Evolutionary conservation across 2,329 filamentous ascomycete genomes (phyloP), one percentile per base, ranked within the genome.

Genomic region (Aspergillus phoenicis): DNA sequence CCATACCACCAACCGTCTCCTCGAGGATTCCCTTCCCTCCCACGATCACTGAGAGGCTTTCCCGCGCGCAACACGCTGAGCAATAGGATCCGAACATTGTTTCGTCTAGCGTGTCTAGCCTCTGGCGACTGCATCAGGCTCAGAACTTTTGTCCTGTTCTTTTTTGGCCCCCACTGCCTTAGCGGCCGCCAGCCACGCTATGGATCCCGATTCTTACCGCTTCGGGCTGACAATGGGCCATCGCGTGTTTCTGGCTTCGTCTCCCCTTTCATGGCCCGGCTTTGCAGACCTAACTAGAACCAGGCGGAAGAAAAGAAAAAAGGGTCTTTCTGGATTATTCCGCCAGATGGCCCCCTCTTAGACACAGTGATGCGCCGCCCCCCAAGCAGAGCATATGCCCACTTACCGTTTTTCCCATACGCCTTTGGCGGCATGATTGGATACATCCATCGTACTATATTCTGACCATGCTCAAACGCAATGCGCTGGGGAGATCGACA

Each of bases 111-210:
- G 22, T 49, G 45, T 11, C 45, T 49, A 49, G 41, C 17, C 41
- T 45, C 41, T 45, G 41, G 41, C 41, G 41, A 22, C 5, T 45
- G 41, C 41, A 24, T 45, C 45, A 49, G 22, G 22, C 45, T 30
- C 45, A 30, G 45, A 49, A 49, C 45, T 49, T 49, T 49, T 49
- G 45, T 49, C 24, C 47, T 17, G 47, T 28, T 51, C 36, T 39
- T 26, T 52, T 60, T 63, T 65, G 63, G 63, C 63, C 63, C 63
- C 63, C 63, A 65, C 62, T 36, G 36, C 26, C 20, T 61, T 62
- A 58, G 62, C 22, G 47, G 47, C 61, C 59, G 63, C 57, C 61
- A 63, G 63, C 63, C 63, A 65, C 63, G 30, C 38, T 30, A 55
- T 52, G 60, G 60, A 63, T 58, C 59, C 59, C 54, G 38, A 58